These are phyloP conservation scores for Penicillium malachiteum DNA, from an alignment of 495 filamentous ascomycete species.

Conservation along the genomic window DNA sequence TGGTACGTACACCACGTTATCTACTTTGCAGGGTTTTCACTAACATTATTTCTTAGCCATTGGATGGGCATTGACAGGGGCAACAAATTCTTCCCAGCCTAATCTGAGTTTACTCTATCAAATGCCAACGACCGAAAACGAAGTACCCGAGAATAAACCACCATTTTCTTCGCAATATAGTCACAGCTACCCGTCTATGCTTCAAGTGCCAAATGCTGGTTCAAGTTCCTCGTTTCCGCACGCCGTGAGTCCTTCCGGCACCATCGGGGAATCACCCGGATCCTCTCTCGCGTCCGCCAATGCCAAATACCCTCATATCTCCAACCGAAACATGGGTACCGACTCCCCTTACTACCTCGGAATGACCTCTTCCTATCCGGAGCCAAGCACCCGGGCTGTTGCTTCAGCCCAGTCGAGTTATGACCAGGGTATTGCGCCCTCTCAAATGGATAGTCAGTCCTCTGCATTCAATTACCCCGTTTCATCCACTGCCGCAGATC, in stretches of 20 bases:
- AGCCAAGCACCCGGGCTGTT: constrained; percentile 24
- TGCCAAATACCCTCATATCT: constrained; percentile 22
- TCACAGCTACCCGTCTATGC: constrained; percentile 31
- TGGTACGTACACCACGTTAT: constrained; percentile 38
- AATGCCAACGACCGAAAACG: constrained; percentile 36
- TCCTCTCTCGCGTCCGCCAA: constrained; percentile 17
- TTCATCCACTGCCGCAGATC: constrained; percentile 33
- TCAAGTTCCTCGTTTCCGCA: constrained; percentile 26
- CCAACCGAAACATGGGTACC: constrained; percentile 13
- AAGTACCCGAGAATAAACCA: constrained; percentile 18
- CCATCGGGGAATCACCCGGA: constrained; percentile 15
- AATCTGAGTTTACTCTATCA: constrained; percentile 74
- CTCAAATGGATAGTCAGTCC: constrained; percentile 20
- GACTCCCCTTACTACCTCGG: constrained; percentile 31
- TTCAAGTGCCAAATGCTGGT: constrained; percentile 20
- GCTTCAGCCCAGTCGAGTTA: constrained; percentile 43
- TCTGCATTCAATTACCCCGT: constrained; percentile 27
- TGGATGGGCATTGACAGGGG: constrained; percentile 77
- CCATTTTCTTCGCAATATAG: constrained; percentile 36
- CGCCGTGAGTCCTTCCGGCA: constrained; percentile 13
- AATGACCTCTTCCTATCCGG: constrained; percentile 30
- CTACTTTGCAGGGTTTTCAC: constrained; percentile 21
- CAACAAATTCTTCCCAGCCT: constrained; percentile 76
- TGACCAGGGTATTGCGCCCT: constrained; percentile 47
- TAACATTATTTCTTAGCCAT: constrained; percentile 50